Base-by-base conservation (phyloP, 2,329 filamentous ascomycete species). In the Neonectria faginata region DNA sequence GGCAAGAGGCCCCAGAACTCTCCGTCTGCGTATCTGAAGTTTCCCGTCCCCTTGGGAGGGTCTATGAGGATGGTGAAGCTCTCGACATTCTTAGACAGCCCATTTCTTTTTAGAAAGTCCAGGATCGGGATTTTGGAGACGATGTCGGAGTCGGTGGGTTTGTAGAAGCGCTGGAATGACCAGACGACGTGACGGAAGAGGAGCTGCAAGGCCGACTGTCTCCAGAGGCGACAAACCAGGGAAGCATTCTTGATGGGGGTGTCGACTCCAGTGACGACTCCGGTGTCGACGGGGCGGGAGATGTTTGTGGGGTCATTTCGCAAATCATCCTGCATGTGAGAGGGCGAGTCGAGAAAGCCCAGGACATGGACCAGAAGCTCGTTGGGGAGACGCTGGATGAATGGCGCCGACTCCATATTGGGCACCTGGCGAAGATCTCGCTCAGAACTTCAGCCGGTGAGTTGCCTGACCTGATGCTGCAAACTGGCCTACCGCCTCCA, bases 361-460 rank as follows among this genome's bases (percentile, higher is more conserved):
- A 91, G 81, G 67, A 91, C 84, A 3, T 86, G 80, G 57, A 84
- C 75, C 22, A 90, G 77, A 50, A 92, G 78, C 78, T 92, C 90
- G 66, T 86, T 87, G 2, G 89, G 90, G 20, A 92, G 81, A 27
- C 70, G 58, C 27, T 78, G 66, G 72, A 64, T 56, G 56, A 81
- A 62, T 8, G 56, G 62, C 1, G 39, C 41, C 31, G 47, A 50
- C 10, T 50, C 18, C 55, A 45, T 59, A 11, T 47, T 52, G 18
- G 18, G 31, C 10, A 12, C 18, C 14, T 14, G 20, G 14, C 31
- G 22, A 22, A 14, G 11, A 29, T 47, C 42, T 39, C 20, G 42
- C 42, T 20, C 41, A 20, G 25, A 42, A 44, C 41, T 60, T 12
- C 57, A 55, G n/a, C 58, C 25, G 42, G 22, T 41, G 54, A 47